phyloP scores from a whole-genome alignment of 116 monocot species.

The Trichopus zeylanicus region DNA sequence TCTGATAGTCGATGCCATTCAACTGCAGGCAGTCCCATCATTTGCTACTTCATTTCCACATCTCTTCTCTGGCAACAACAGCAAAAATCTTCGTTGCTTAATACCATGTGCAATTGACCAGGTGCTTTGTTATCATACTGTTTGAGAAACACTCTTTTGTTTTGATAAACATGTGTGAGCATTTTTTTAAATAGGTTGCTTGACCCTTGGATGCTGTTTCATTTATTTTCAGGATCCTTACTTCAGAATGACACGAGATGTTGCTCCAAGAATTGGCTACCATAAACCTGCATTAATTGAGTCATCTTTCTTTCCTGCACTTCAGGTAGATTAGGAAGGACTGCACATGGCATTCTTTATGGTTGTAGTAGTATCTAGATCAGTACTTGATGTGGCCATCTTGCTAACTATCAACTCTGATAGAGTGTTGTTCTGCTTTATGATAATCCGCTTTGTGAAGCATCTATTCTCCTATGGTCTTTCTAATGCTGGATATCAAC shows the following conservation, averaged over 20 bases:
- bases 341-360: neutral
- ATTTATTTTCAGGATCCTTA: conserved; percentile 70
- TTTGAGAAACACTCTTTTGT: neutral
- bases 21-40: conserved; percentile 82
- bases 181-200: too few relatives aligned
- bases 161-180: too few relatives aligned
- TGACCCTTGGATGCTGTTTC: neutral
- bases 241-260: conserved; percentile 98
- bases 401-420: neutral
- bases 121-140: conserved; percentile 23
- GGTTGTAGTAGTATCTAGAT: neutral
- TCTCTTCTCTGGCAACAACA: conserved; percentile 47
- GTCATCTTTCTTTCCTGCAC: conserved; percentile 93
- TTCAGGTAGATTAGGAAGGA: conserved; percentile 52
- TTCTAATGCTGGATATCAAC: conserved; percentile 14
- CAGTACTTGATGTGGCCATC: neutral
- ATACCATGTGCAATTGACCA: conserved; percentile 97
- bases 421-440: neutral
- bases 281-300: conserved; percentile 93
- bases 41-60: conserved; percentile 96
- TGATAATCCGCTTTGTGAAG: neutral
- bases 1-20: neutral
- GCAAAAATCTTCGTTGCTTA: conserved; percentile 63
- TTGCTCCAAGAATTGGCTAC: conserved; percentile 98
- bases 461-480: neutral